Base-by-base conservation (phyloP, 1,284 basidiomycete genomes). In the Agroathelia rolfsii region DNA sequence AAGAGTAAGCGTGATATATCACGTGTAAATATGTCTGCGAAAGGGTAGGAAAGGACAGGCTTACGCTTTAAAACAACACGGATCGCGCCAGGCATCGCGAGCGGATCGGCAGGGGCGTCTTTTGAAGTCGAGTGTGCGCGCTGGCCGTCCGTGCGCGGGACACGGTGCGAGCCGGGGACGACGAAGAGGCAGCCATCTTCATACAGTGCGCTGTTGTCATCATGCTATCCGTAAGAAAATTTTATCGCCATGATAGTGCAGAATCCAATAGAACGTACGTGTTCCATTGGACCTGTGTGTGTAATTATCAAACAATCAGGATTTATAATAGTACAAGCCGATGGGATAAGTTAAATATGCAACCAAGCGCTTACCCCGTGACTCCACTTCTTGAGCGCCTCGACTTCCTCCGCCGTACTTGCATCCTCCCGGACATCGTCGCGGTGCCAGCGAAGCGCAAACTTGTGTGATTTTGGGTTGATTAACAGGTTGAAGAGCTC, bases 401-500 rank as follows among this genome's bases (percentile, higher is more conserved):
- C 47, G 1, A 48, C 46, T 48, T 89, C 86, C 45, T 88, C 78
- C 8, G 75, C 70, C n/a, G 62, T 52, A 0, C 62, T 66, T 0
- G 77, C 79, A 17, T 65, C 62, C 40, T 76, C 76, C 31, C 59
- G 61, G 9, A 89, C 67, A 52, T 87, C 85, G 45, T 89, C 86
- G 3, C 85, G 67, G 52, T 89, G 85, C 84, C 86, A 89, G 25
- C 79, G 63, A 28, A 89, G 60, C 0, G 83, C 79, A 48, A 88
- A 89, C 28, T 75, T 64, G 41, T 80, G 76, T 6, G 55, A 48
- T 1, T 59, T 41, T 0, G 84, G 85, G 49, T 87, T 83, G 40
- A 88, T 78, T 32, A 88, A 61, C 34, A 87, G 51, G 48, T 87
- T 88, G 56, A 87, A 86, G 14, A 86, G 55, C 49, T 88, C 84